Conservation (phyloP, 805 yeast species). For the Blastobotrys americana region DNA sequence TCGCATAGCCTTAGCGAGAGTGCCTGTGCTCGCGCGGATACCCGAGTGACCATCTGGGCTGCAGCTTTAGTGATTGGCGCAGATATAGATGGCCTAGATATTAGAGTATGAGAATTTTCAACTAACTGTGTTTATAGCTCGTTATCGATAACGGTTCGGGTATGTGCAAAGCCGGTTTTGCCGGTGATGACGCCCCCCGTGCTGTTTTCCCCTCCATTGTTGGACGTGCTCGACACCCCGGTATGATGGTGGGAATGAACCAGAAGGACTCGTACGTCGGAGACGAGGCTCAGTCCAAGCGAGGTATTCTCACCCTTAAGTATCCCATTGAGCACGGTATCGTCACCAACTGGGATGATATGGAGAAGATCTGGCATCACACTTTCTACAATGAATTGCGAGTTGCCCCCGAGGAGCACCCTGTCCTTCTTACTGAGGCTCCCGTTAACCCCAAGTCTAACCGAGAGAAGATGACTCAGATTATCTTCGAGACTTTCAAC, state of each 20-base stretch:
- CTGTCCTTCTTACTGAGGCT: slow-evolving; percentile 98
- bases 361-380: slow-evolving; percentile 99
- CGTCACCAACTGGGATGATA: slow-evolving; percentile 99
- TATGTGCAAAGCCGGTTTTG: slow-evolving; percentile 99
- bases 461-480: slow-evolving; percentile 99
- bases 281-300: slow-evolving; percentile 99
- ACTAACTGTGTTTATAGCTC: slow-evolving; percentile 21
- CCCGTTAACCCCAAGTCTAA: slow-evolving; percentile 99
- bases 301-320: slow-evolving; percentile 98
- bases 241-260: slow-evolving; percentile 99
- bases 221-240: slow-evolving; percentile 99
- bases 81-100: too few species aligned
- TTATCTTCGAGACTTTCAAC: slow-evolving; percentile 97
- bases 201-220: slow-evolving; percentile 99
- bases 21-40: not conserved
- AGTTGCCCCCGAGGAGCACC: slow-evolving; percentile 99
- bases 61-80: too few species aligned
- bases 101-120: slow-evolving; percentile 17
- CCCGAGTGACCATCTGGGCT: too few species aligned
- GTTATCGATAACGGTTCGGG: slow-evolving; percentile 99
- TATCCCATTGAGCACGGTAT: slow-evolving; percentile 99
- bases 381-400: slow-evolving; percentile 99
- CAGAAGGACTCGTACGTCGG: slow-evolving; percentile 99
- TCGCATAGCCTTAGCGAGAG: not conserved
- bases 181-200: slow-evolving; percentile 99